phyloP scores from a whole-genome alignment of 257 asterid genomes.

The Agastache rugosa region DNA sequence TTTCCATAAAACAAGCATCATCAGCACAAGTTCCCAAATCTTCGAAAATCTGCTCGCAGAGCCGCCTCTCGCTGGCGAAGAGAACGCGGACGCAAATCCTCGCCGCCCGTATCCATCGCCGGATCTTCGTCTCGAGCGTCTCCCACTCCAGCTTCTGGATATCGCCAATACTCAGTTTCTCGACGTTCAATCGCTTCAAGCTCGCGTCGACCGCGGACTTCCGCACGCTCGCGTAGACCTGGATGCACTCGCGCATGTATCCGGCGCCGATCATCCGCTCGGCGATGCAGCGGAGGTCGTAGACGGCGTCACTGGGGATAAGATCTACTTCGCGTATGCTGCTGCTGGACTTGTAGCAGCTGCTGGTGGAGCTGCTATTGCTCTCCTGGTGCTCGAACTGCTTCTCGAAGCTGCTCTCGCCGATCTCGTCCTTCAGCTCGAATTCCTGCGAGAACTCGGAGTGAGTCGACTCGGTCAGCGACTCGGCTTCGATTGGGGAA shows the following conservation, averaged over 20 bases:
- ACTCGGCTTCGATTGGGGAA: slow-evolving; percentile 65
- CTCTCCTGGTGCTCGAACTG: slow-evolving; percentile 75
- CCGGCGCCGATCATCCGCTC: slow-evolving; percentile 80
- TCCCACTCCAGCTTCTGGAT: slow-evolving; percentile 90
- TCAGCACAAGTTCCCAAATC: slow-evolving; percentile 61
- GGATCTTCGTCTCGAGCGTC: slow-evolving; percentile 75
- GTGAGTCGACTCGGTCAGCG: slow-evolving; percentile 54
- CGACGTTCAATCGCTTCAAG: slow-evolving; percentile 62
- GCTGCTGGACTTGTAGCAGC: slow-evolving; percentile 54
- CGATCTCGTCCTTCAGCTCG: slow-evolving; percentile 46
- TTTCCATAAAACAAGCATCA: slow-evolving; percentile 80
- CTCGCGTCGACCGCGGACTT: slow-evolving; percentile 69
- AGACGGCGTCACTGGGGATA: slow-evolving; percentile 66
- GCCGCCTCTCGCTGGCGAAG: slow-evolving; percentile 75
- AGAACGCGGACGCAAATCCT: slow-evolving; percentile 70
- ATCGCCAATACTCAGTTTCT: slow-evolving; percentile 82
- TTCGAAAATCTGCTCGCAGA: slow-evolving; percentile 78
- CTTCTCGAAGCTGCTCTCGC: slow-evolving; percentile 41
- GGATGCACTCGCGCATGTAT: slow-evolving; percentile 76
- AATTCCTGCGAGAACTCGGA: slow-evolving; percentile 53
- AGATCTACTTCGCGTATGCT: slow-evolving; percentile 81
- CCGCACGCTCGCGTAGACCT: slow-evolving; percentile 84
- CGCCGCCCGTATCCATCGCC: slow-evolving; percentile 86
- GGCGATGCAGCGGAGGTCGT: slow-evolving; percentile 83
- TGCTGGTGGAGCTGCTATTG: slow-evolving; percentile 51